Conservation (phyloP, 495 filamentous ascomycete genomes). For the Margaritispora aquatica region DNA sequence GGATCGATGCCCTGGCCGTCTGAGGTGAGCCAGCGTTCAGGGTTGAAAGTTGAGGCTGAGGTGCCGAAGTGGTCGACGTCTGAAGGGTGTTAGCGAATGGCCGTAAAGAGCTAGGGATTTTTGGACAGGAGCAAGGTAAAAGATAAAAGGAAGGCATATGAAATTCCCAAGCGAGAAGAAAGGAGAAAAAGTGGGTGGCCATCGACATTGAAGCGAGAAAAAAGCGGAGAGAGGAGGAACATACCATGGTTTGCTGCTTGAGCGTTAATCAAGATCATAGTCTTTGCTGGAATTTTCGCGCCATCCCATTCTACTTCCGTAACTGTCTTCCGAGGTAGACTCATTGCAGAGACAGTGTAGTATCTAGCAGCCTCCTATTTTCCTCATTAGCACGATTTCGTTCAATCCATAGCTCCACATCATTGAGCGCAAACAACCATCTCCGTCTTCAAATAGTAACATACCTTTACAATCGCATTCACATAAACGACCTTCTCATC, state of each 20-base stretch:
- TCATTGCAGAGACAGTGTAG: slow-evolving; percentile 50
- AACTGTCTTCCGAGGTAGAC: slow-evolving; percentile 43
- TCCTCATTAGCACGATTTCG: neutral
- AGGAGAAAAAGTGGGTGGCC: neutral
- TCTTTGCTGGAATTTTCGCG: slow-evolving; percentile 46
- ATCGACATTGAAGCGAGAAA: neutral
- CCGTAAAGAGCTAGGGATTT: no score
- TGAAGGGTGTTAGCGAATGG: slow-evolving; percentile 17
- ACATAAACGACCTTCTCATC: slow-evolving; percentile 44
- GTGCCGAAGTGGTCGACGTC: slow-evolving; percentile 46
- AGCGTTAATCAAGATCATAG: slow-evolving; percentile 51
- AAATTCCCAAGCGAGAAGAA: no score
- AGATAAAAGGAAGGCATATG: no score
- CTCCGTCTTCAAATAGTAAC: neutral
- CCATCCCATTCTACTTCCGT: slow-evolving; percentile 49
- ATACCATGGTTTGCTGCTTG: slow-evolving; percentile 53
- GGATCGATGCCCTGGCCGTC: slow-evolving; percentile 20
- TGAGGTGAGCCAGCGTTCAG: slow-evolving; percentile 42
- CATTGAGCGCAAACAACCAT: neutral
- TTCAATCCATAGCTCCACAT: no score
- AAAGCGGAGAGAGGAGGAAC: neutral
- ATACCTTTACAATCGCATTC: slow-evolving; percentile 40
- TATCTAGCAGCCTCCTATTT: slow-evolving; percentile 42
- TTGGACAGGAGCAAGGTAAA: no score
- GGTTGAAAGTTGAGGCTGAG: slow-evolving; percentile 43